Conservation (phyloP, 2,329 filamentous ascomycete species). For the Ilyonectria mors-panacis region DNA sequence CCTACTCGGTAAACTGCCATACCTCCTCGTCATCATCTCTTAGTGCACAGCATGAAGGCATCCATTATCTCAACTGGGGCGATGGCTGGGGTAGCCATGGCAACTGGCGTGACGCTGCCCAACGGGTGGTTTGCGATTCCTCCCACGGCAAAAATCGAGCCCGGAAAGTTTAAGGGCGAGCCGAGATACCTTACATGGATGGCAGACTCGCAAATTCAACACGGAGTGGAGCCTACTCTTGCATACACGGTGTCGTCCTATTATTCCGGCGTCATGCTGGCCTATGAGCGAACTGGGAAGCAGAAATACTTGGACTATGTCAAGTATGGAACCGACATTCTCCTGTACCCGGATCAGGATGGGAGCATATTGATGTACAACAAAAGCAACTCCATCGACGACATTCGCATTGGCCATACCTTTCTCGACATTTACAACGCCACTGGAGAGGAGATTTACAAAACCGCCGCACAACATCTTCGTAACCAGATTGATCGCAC, state of each 20-base stretch:
- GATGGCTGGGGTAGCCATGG: neutral
- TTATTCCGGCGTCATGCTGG: slow-evolving; percentile 34
- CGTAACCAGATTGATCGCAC: slow-evolving; percentile 35
- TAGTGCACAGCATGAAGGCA: slow-evolving; percentile 12
- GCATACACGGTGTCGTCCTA: slow-evolving; percentile 43
- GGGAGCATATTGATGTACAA: slow-evolving; percentile 41
- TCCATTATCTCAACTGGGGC: neutral
- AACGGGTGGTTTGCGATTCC: slow-evolving; percentile 36
- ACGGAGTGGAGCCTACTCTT: slow-evolving; percentile 45
- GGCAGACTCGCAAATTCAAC: slow-evolving; percentile 48
- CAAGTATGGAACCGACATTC: slow-evolving; percentile 42
- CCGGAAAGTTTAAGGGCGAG: slow-evolving; percentile 29
- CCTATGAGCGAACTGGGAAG: slow-evolving; percentile 42
- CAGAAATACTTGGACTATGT: slow-evolving; percentile 45
- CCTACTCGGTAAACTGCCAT: neutral
- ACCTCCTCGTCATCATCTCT: neutral
- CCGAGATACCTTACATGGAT: slow-evolving; percentile 47
- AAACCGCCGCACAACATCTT: slow-evolving; percentile 32
- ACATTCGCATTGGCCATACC: slow-evolving; percentile 36
- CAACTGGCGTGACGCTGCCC: slow-evolving; percentile 24
- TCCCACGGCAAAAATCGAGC: slow-evolving; percentile 30
- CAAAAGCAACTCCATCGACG: slow-evolving; percentile 37
- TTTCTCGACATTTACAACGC: slow-evolving; percentile 38
- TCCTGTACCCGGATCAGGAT: slow-evolving; percentile 42
- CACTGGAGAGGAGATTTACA: slow-evolving; percentile 35